Evolutionary conservation across 176 grass and related monocot genomes (phyloP).

Genomic region (Musa itinerans): DNA sequence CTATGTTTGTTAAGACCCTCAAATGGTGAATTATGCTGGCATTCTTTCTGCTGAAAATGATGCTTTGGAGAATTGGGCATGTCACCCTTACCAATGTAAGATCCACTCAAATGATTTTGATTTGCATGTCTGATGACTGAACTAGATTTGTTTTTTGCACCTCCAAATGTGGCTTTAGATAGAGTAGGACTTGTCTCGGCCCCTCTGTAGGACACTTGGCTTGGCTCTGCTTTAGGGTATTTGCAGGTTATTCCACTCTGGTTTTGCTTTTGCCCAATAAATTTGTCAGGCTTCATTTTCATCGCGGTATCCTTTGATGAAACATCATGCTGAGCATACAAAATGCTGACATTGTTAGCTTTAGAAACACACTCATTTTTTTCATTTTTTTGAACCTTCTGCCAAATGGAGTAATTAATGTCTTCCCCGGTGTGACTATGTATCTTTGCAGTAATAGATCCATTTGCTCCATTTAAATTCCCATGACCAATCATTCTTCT

Average conservation of each 20-base stretch:
- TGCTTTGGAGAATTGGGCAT: conserved; percentile 8
- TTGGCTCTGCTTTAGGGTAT: conserved; percentile 10
- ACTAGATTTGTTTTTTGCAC: conserved; percentile 26
- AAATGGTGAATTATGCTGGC: conserved; percentile 8
- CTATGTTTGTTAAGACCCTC: conserved; percentile 10
- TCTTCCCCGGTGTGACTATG: conserved; percentile 27
- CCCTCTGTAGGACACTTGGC: conserved; percentile 6
- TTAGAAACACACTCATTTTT: conserved; percentile 14
- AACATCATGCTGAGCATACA: conserved; percentile 22
- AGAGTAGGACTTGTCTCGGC: conserved; percentile 21
- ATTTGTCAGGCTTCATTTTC: conserved; percentile 19
- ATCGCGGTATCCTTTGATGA: conserved; percentile 24
- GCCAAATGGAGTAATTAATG: conserved; percentile 18
- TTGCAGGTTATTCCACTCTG: conserved; percentile 15
- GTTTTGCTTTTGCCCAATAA: conserved; percentile 27
- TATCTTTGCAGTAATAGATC: conserved; percentile 9
- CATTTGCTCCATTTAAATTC: conserved; percentile 17
- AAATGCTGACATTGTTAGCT: conserved; percentile 24
- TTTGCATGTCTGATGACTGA: conserved; percentile 26
- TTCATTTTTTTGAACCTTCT: conserved; percentile 29
- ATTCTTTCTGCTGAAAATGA: conserved; percentile 30
- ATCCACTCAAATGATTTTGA: conserved; percentile 15
- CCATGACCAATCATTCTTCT: conserved; percentile 39
- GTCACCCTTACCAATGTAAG: conserved; percentile 15
- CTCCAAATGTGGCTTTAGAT: conserved; percentile 6